Evolutionary conservation across 345 rosid genomes (phyloP).

Genomic region (Eucalyptus sp.): DNA sequence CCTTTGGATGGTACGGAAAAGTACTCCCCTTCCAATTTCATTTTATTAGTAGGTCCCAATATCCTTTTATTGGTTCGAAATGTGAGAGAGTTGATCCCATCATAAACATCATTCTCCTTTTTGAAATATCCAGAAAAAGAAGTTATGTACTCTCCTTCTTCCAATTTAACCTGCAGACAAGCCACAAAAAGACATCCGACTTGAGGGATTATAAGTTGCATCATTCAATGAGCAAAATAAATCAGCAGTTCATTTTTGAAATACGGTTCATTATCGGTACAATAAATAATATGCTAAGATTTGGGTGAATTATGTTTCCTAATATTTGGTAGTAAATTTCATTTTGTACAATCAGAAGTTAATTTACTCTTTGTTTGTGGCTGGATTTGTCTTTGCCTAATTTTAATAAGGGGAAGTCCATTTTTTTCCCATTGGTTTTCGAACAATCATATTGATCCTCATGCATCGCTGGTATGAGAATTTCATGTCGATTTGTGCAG

Average conservation of each 20-base stretch:
- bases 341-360: not conserved
- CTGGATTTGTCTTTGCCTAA: not conserved
- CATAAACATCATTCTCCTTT: fast-evolving
- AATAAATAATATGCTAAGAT: fast-evolving
- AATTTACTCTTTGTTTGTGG: not conserved
- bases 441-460: too few relatives aligned
- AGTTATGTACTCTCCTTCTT: not conserved
- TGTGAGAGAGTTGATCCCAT: not conserved
- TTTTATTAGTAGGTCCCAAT: not conserved
- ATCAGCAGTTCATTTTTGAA: fast-evolving
- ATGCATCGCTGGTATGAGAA: not conserved
- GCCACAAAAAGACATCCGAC: not conserved
- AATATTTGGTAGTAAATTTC: not conserved
- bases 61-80: not conserved
- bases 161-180: not conserved
- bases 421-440: too few relatives aligned
- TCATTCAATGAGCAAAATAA: not conserved
- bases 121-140: not conserved
- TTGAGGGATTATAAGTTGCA: too few relatives aligned
- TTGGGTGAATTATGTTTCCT: not conserved
- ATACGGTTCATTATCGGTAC: fast-evolving
- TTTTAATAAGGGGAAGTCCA: too few relatives aligned
- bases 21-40: fast-evolving
- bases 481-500: not conserved
- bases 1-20: not conserved